phyloP scores from a whole-genome alignment of 116 monocot species.

The Trichopus zeylanicus region DNA sequence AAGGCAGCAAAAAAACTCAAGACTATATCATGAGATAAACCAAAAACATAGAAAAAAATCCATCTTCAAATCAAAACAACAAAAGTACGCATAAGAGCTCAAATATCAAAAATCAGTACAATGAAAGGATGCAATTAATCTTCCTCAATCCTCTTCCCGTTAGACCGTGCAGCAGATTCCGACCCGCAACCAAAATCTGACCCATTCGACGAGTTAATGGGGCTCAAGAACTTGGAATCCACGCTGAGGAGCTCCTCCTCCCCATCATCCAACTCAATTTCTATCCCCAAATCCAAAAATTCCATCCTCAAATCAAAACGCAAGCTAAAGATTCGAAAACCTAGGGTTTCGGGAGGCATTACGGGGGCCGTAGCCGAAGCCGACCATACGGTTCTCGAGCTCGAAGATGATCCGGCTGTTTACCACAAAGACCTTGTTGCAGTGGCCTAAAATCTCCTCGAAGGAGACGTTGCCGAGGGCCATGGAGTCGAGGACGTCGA shows the following conservation, averaged over 20 bases:
- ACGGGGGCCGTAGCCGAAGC: conserved; percentile 67
- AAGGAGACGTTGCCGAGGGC: conserved; percentile 79
- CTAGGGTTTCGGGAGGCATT: neutral
- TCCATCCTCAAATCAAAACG: neutral
- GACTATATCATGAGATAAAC: too few relatives aligned
- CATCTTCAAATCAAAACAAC: neutral
- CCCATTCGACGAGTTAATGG: conserved; percentile 1
- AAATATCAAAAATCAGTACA: neutral
- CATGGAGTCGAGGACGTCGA: conserved; percentile 65
- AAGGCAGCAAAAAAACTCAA: too few relatives aligned
- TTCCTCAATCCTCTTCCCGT: conserved; percentile 23
- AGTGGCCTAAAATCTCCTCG: conserved; percentile 86
- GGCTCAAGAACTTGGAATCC: conserved; percentile 12
- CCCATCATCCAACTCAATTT: conserved; percentile 20
- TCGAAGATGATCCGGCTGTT: conserved; percentile 35
- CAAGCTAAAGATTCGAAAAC: neutral
- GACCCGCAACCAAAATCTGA: conserved; percentile 4
- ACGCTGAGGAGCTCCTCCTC: conserved; percentile 11
- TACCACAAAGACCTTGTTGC: conserved; percentile 50
- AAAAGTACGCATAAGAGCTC: too few relatives aligned
- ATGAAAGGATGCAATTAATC: conserved; percentile 63
- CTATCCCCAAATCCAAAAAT: conserved; percentile 4
- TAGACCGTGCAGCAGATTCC: conserved; percentile 14
- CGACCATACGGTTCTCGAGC: conserved; percentile 37
- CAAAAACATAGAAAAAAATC: neutral